Percentiles rank a stretch among this genome's conserved stretches.
Evolutionary conservation across 805 yeast genomes (phyloP).

Genomic region (Candida nitratophila): DNA sequence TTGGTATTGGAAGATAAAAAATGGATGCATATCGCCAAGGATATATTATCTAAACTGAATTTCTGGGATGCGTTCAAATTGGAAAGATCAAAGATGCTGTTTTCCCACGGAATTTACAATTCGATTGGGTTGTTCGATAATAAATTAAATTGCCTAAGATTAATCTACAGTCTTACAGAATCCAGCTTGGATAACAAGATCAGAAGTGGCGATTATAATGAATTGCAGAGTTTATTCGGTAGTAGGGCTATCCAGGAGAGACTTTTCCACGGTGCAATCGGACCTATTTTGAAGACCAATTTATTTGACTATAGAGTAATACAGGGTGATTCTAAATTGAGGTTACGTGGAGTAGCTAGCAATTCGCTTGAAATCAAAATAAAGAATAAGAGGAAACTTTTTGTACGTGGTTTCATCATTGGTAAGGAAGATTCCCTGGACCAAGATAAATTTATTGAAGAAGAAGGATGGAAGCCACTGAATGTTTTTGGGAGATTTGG

Average conservation of each 20-base stretch:
- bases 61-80: background rate
- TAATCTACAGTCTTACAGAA: constrained; percentile 28
- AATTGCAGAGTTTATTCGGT: constrained; percentile 37
- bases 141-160: constrained; percentile 25
- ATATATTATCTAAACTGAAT: constrained; percentile 1
- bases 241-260: constrained; percentile 47
- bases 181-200: background rate
- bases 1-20: constrained; percentile 21
- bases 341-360: constrained; percentile 44
- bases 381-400: constrained; percentile 41
- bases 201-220: constrained; percentile 24
- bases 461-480: constrained; percentile 43
- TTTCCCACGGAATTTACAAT: constrained; percentile 45
- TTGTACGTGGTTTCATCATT: constrained; percentile 58
- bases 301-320: constrained; percentile 54
- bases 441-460: constrained; percentile 19
- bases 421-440: constrained; percentile 33
- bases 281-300: constrained; percentile 55
- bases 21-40: constrained; percentile 17
- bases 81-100: constrained; percentile 32
- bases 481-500: constrained; percentile 57
- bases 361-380: constrained; percentile 58
- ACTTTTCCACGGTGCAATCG: constrained; percentile 38
- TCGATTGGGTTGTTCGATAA: constrained; percentile 20
- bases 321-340: constrained; percentile 10